Percentiles rank a stretch among this genome's conserved stretches.
Conservation (phyloP, 2,329 filamentous ascomycete genomes). For the Ophiostoma montium region DNA sequence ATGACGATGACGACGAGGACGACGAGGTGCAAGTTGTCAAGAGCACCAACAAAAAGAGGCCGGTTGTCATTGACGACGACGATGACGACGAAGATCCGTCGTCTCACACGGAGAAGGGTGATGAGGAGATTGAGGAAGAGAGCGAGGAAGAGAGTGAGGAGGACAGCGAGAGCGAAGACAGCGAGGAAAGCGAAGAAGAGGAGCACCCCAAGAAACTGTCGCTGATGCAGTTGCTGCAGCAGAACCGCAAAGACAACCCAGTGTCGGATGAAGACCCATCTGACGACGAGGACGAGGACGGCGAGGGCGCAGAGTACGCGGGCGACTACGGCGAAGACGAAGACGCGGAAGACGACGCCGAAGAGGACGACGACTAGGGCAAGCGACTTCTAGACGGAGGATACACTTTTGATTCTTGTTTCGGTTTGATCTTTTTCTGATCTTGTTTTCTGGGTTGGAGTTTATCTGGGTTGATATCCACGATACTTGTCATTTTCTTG, state of each 20-base stretch:
- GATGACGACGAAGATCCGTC: neutral
- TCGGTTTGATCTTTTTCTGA: too few relatives aligned
- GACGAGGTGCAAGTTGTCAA: neutral
- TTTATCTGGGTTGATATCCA: neutral
- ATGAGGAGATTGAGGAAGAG: neutral
- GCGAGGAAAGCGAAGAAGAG: neutral
- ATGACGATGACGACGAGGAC: neutral
- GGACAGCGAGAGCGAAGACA: neutral
- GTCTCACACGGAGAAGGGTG: neutral
- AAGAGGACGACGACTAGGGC: neutral
- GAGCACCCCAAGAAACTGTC: constrained; percentile 4
- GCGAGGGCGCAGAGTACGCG: neutral
- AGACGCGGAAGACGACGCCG: neutral
- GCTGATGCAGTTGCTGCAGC: constrained; percentile 7
- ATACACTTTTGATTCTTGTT: too few relatives aligned
- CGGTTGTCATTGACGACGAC: neutral
- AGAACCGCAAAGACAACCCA: constrained; percentile 1
- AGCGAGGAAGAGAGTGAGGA: neutral
- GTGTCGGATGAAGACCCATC: neutral
- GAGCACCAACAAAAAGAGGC: neutral
- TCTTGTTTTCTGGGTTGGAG: neutral
- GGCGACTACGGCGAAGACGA: neutral
- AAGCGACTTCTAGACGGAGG: too few relatives aligned
- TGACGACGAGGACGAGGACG: neutral
- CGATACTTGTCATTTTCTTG: neutral